Conservation (phyloP, 2,329 filamentous ascomycete genomes). For the Nemania sp. region DNA sequence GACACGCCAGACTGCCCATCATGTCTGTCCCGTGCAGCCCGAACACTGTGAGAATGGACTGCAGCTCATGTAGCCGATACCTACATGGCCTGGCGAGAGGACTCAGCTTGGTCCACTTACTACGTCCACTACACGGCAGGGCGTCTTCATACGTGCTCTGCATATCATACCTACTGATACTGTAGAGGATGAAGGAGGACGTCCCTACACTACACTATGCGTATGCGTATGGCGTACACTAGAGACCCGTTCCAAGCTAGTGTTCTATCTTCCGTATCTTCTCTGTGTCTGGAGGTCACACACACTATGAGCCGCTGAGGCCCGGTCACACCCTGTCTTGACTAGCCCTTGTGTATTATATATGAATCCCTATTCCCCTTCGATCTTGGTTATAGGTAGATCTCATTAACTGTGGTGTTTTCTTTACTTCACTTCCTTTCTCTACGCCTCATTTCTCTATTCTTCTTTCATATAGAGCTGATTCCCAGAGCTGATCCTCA, state of each 20-base stretch:
- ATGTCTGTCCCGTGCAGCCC: no score
- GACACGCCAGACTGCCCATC: no score
- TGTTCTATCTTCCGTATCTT: no score
- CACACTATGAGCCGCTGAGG: background rate
- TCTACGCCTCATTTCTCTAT: slow-evolving; percentile 20
- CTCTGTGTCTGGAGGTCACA: no score
- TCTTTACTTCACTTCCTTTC: slow-evolving; percentile 25
- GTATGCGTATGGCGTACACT: no score
- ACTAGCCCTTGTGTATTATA: slow-evolving; percentile 19
- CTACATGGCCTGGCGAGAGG: background rate
- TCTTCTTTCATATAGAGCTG: slow-evolving; percentile 9
- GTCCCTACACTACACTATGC: no score
- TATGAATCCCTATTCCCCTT: slow-evolving; percentile 11
- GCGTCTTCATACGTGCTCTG: slow-evolving; percentile 23
- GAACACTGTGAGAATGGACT: background rate
- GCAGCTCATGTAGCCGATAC: background rate
- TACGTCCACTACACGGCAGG: no score
- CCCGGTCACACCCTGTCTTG: background rate
- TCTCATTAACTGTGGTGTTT: slow-evolving; percentile 22
- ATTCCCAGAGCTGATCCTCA: no score
- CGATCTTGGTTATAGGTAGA: no score
- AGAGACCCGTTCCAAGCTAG: no score
- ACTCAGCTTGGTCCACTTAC: slow-evolving; percentile 24
- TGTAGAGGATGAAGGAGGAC: slow-evolving; percentile 10
- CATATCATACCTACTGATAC: slow-evolving; percentile 17